Evolutionary conservation across 2,329 filamentous ascomycete species (phyloP).

Genomic region (Anthostomella pinea): DNA sequence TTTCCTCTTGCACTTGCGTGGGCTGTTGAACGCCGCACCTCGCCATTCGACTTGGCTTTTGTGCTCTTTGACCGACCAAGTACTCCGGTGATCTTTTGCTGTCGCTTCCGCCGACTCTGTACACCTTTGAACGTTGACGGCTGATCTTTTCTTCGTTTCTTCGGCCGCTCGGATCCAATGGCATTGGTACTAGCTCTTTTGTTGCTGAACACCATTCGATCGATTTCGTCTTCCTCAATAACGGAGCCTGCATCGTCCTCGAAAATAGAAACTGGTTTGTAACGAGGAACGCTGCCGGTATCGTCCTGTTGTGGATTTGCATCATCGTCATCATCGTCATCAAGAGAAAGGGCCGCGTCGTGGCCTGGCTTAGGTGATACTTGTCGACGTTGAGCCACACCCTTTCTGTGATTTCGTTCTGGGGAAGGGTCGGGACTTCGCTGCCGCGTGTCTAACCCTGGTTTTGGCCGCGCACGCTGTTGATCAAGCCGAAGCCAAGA

Average conservation of each 20-base stretch:
- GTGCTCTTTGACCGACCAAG: conserved; percentile 20
- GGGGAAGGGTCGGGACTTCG: conserved; percentile 34
- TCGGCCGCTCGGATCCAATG: conserved; percentile 23
- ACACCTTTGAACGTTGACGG: conserved; percentile 32
- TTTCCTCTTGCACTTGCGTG: conserved; percentile 4
- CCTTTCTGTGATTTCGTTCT: conserved; percentile 40
- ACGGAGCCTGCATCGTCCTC: conserved; percentile 38
- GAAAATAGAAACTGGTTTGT: conserved; percentile 15
- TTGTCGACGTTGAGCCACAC: conserved; percentile 47
- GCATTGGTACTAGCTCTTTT: conserved; percentile 38
- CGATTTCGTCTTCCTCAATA: conserved; percentile 51
- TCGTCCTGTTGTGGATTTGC: conserved; percentile 23
- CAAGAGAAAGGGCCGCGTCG: conserved; percentile 39
- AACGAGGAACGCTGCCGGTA: conserved; percentile 4
- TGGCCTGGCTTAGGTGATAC: conserved; percentile 28
- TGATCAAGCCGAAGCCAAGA: conserved; percentile 64
- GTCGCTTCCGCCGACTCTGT: conserved; percentile 22
- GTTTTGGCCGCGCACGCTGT: conserved; percentile 34
- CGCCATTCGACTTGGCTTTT: conserved; percentile 2
- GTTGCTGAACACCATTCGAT: conserved; percentile 45
- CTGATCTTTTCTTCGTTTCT: conserved; percentile 30
- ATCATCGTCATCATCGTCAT: conserved; percentile 44
- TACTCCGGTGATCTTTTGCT: conserved; percentile 31
- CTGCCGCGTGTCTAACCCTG: conserved; percentile 29
- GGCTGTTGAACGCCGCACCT: conserved; percentile 3